Evolutionary conservation across 805 yeast genomes (phyloP).

Genomic region (Schwanniomyces sp.): DNA sequence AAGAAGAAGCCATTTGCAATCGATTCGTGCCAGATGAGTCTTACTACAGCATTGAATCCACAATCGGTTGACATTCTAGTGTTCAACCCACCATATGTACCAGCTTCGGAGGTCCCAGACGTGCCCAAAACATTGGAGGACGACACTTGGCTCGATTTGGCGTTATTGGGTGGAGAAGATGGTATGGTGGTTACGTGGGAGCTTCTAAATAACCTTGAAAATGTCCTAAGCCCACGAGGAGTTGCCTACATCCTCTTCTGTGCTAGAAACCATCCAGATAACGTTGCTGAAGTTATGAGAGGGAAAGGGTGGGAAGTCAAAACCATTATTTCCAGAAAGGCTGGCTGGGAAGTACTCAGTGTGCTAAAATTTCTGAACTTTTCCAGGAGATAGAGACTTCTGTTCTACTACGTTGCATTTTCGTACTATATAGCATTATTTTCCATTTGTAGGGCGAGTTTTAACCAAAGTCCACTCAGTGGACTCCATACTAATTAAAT

Average conservation of each 20-base stretch:
- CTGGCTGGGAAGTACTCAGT: slow-evolving; percentile 93
- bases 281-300: slow-evolving; percentile 51
- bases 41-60: slow-evolving; percentile 50
- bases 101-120: slow-evolving; percentile 72
- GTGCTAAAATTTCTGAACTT: slow-evolving; percentile 57
- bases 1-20: slow-evolving; percentile 4
- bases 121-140: slow-evolving; percentile 49
- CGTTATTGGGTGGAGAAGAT: slow-evolving; percentile 82
- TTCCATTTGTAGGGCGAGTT: not conserved
- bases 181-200: slow-evolving; percentile 86
- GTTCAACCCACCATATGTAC: slow-evolving; percentile 97
- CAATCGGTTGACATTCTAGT: slow-evolving; percentile 66
- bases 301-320: slow-evolving; percentile 52
- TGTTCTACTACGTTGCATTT: not conserved
- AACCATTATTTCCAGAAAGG: slow-evolving; percentile 65
- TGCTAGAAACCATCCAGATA: slow-evolving; percentile 80
- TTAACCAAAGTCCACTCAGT: not conserved
- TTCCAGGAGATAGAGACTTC: not conserved
- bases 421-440: not conserved
- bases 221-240: slow-evolving; percentile 57
- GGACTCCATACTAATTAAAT: not conserved
- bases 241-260: slow-evolving; percentile 88
- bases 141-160: slow-evolving; percentile 80
- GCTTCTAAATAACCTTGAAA: slow-evolving; percentile 55
- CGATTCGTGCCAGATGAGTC: slow-evolving; percentile 51